Evolutionary conservation across 805 yeast species (phyloP).

Genomic region (Jamesozyma hellenica): DNA sequence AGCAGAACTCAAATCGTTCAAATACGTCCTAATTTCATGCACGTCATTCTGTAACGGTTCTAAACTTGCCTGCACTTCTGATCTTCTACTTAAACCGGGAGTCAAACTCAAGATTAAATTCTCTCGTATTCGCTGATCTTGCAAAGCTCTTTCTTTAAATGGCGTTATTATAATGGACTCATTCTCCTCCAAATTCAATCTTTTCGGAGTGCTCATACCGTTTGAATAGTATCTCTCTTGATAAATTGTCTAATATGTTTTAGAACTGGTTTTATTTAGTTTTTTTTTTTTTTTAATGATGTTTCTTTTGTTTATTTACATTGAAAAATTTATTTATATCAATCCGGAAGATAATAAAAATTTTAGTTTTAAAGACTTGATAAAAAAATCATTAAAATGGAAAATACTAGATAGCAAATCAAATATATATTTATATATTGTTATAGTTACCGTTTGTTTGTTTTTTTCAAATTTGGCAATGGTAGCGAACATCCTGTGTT

Average conservation of each 20-base stretch:
- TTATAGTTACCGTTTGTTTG: neutral
- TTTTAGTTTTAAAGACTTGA: no score
- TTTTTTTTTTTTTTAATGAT: no score
- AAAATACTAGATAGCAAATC: no score
- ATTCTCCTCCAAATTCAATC: constrained; percentile 1
- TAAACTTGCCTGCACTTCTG: constrained; percentile 7
- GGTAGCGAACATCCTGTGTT: no score
- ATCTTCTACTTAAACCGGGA: constrained; percentile 13
- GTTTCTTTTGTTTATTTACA: neutral
- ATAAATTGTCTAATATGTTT: no score
- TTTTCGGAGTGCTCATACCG: constrained; percentile 11
- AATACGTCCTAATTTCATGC: constrained; percentile 11
- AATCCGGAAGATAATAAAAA: no score
- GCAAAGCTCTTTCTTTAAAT: constrained; percentile 18
- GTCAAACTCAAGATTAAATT: constrained; percentile 14
- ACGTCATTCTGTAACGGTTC: constrained; percentile 10
- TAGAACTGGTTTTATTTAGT: no score
- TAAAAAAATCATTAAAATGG: no score
- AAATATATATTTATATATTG: no score
- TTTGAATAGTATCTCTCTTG: neutral
- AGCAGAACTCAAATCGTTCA: constrained; percentile 19
- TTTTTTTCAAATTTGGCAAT: no score
- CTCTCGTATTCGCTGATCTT: constrained; percentile 15
- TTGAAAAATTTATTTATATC: neutral
- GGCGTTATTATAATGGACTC: constrained; percentile 15